Conservation (phyloP, 1,284 basidiomycete species). For the Singerocomus rubriflavus region DNA sequence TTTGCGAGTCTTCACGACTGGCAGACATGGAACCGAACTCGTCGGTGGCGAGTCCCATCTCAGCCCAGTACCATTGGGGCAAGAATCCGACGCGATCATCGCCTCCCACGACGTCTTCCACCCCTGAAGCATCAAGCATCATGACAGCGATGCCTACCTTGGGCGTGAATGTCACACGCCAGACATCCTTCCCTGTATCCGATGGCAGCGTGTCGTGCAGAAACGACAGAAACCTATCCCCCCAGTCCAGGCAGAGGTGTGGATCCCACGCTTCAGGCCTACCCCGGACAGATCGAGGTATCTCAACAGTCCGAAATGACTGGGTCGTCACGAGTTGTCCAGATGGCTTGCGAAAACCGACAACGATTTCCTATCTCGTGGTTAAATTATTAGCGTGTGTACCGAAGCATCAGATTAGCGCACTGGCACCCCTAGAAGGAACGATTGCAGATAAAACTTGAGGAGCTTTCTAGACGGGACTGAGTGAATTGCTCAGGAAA, state of each 20-base stretch:
- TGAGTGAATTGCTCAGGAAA: slow-evolving; percentile 3
- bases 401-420: slow-evolving; percentile 28
- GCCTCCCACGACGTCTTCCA: slow-evolving; percentile 56
- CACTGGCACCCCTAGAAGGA: slow-evolving; percentile 87
- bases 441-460: slow-evolving; percentile 96
- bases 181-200: slow-evolving; percentile 41
- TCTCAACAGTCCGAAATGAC: slow-evolving; percentile 67
- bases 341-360: slow-evolving; percentile 85
- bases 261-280: slow-evolving; percentile 80
- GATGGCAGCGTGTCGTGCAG: slow-evolving; percentile 41
- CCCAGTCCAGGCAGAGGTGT: slow-evolving; percentile 72
- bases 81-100: slow-evolving; percentile 75
- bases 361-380: slow-evolving; percentile 68
- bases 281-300: slow-evolving; percentile 72
- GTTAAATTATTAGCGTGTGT: slow-evolving; percentile 1
- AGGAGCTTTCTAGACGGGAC: slow-evolving; percentile 72
- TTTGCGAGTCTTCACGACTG: slow-evolving; percentile 5
- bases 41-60: slow-evolving; percentile 16
- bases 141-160: slow-evolving; percentile 46
- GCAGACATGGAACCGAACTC: slow-evolving; percentile 7
- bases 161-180: slow-evolving; percentile 66
- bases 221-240: slow-evolving; percentile 58
- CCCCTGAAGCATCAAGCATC: slow-evolving; percentile 43
- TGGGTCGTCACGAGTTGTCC: slow-evolving; percentile 65
- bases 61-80: slow-evolving; percentile 69